These are phyloP conservation scores for Osmanthus fragrans DNA, from an alignment of 257 asterid genomes.

Conservation along the genomic window DNA sequence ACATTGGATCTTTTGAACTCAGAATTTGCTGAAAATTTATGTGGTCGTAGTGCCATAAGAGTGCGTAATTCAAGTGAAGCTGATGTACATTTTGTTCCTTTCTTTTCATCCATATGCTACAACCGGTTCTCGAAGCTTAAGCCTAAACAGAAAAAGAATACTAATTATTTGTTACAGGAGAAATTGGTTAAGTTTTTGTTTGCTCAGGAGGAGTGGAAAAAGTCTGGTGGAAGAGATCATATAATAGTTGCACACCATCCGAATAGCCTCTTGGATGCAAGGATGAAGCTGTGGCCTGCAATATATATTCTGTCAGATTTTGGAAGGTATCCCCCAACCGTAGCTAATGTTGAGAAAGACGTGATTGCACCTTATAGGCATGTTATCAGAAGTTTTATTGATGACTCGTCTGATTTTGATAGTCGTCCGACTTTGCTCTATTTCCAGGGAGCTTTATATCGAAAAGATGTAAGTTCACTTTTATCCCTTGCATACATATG, in stretches of 20 bases:
- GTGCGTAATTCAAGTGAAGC: slow-evolving; percentile 82
- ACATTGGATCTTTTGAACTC: slow-evolving; percentile 79
- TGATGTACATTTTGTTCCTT: slow-evolving; percentile 87
- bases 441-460: slow-evolving; percentile 92
- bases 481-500: not conserved
- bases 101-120: slow-evolving; percentile 78
- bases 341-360: slow-evolving; percentile 88
- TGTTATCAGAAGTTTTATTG: slow-evolving; percentile 48
- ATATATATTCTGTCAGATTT: slow-evolving; percentile 78
- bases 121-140: slow-evolving; percentile 65
- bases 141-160: slow-evolving; percentile 46
- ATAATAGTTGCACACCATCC: slow-evolving; percentile 93
- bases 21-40: slow-evolving; percentile 38
- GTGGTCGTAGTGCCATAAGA: slow-evolving; percentile 56
- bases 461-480: slow-evolving; percentile 77
- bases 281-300: slow-evolving; percentile 91
- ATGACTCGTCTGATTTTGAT: slow-evolving; percentile 64
- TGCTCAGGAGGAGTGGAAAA: slow-evolving; percentile 75
- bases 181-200: slow-evolving; percentile 67
- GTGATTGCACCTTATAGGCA: slow-evolving; percentile 92
- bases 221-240: slow-evolving; percentile 77
- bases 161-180: slow-evolving; percentile 57
- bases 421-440: slow-evolving; percentile 76
- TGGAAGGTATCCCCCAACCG: slow-evolving; percentile 85
- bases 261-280: slow-evolving; percentile 77